Evolutionary conservation across 1,284 basidiomycete genomes (phyloP).

Genomic region (Hymenochaete sp.): DNA sequence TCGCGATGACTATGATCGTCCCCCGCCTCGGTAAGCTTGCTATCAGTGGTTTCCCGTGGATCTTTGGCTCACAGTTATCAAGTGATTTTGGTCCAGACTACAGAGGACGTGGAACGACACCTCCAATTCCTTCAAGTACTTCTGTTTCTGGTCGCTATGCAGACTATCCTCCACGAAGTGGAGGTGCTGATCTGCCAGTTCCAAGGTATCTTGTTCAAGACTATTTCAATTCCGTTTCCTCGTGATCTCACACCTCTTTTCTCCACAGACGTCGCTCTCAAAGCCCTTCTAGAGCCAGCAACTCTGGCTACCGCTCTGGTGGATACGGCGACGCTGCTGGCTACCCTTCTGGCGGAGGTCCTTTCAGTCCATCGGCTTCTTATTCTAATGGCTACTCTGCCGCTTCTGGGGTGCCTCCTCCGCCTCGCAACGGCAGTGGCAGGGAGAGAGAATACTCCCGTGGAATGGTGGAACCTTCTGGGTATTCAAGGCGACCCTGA

Average conservation of each 20-base stretch:
- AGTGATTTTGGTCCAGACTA: constrained; percentile 41
- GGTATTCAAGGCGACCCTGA: constrained; percentile 32
- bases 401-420: constrained; percentile 28
- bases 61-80: background rate
- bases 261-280: constrained; percentile 59
- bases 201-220: constrained; percentile 36
- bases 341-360: constrained; percentile 28
- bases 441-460: constrained; percentile 62
- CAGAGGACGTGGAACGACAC: constrained; percentile 50
- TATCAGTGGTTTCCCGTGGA: constrained; percentile 2
- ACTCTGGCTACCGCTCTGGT: constrained; percentile 26
- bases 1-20: constrained; percentile 25
- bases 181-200: constrained; percentile 31
- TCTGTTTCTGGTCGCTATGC: constrained; percentile 38
- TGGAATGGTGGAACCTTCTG: constrained; percentile 36
- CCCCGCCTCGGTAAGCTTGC: constrained; percentile 36
- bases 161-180: constrained; percentile 46
- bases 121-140: constrained; percentile 25
- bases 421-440: constrained; percentile 33
- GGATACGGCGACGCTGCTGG: constrained; percentile 28
- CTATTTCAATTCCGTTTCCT: constrained; percentile 30
- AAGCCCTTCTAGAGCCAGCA: constrained; percentile 44
- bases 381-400: constrained; percentile 46
- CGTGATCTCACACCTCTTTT: constrained; percentile 3
- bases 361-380: too few relatives aligned